These are phyloP conservation scores for Candida boleticola DNA, from an alignment of 805 yeast species.

Conservation along the genomic window DNA sequence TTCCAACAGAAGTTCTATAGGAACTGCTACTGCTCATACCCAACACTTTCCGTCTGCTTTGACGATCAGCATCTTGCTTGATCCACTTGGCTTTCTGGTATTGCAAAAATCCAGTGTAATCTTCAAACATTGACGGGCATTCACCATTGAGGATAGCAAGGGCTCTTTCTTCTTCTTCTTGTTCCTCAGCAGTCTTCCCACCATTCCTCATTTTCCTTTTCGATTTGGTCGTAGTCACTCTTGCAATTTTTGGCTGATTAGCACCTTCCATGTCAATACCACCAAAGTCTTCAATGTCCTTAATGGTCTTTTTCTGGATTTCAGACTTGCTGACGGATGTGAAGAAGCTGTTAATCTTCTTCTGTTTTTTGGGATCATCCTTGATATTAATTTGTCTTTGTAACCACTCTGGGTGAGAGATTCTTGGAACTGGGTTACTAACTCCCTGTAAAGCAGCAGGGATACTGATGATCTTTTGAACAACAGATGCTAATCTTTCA, in stretches of 20 bases:
- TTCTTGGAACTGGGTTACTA: conserved; percentile 90
- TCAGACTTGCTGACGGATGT: conserved; percentile 40
- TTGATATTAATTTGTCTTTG: conserved; percentile 56
- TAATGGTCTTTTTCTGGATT: conserved; percentile 37
- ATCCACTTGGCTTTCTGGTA: conserved; percentile 90
- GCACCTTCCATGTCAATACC: conserved; percentile 18
- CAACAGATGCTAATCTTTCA: conserved; percentile 87
- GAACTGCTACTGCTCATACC: conserved; percentile 60
- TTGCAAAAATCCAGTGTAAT: conserved; percentile 64
- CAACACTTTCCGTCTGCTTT: conserved; percentile 72
- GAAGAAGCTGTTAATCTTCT: conserved; percentile 60
- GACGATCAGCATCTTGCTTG: conserved; percentile 67
- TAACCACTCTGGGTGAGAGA: conserved; percentile 93
- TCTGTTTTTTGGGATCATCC: conserved; percentile 72
- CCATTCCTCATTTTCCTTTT: conserved; percentile 26
- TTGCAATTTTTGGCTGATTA: conserved; percentile 38
- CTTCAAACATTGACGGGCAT: conserved; percentile 64
- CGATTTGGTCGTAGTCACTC: conserved; percentile 49
- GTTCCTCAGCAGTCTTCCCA: conserved; percentile 25
- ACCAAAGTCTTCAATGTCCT: conserved; percentile 78
- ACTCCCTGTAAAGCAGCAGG: conserved; percentile 95
- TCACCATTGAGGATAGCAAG: conserved; percentile 47
- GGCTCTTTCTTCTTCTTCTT: conserved; percentile 47
- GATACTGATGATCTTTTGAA: conserved; percentile 91
- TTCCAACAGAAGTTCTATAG: conserved; percentile 60